Conservation (phyloP, 768 basidiomycete species). For the Xerocomellus amylosporus region DNA sequence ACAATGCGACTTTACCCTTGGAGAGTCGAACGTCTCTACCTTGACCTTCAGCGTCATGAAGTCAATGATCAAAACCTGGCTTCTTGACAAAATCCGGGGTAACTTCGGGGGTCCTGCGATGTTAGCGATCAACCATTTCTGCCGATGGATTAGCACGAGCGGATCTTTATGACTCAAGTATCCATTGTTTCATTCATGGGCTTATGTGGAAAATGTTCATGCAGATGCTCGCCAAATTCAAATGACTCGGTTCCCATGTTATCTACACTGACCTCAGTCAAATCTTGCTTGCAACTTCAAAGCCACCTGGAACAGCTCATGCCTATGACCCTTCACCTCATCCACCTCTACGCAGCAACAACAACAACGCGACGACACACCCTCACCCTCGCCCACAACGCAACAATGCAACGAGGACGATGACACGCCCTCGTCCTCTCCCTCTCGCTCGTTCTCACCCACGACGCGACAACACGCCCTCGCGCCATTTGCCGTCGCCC, state of each 20-base stretch:
- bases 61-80: slow-evolving; percentile 86
- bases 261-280: slow-evolving; percentile 92
- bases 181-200: slow-evolving; percentile 91
- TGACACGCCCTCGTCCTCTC: no score
- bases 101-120: slow-evolving; percentile 64
- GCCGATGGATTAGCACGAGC: slow-evolving; percentile 92
- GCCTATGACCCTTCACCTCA: slow-evolving; percentile 57
- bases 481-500: no score
- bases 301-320: slow-evolving; percentile 91
- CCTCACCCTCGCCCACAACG: no score
- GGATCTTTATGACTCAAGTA: slow-evolving; percentile 90
- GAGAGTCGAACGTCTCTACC: slow-evolving; percentile 85
- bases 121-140: slow-evolving; percentile 87
- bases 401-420: no score
- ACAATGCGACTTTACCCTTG: slow-evolving; percentile 71
- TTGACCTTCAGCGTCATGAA: slow-evolving; percentile 85
- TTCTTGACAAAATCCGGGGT: slow-evolving; percentile 66
- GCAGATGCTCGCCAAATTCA: slow-evolving; percentile 94
- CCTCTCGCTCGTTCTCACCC: no score
- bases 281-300: slow-evolving; percentile 88
- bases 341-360: no score
- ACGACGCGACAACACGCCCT: no score
- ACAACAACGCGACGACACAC: no score
- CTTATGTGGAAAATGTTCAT: slow-evolving; percentile 98
- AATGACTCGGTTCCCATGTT: slow-evolving; percentile 87